Conservation (phyloP, 495 filamentous ascomycete genomes). For the Trichoderma orchidacearum region DNA sequence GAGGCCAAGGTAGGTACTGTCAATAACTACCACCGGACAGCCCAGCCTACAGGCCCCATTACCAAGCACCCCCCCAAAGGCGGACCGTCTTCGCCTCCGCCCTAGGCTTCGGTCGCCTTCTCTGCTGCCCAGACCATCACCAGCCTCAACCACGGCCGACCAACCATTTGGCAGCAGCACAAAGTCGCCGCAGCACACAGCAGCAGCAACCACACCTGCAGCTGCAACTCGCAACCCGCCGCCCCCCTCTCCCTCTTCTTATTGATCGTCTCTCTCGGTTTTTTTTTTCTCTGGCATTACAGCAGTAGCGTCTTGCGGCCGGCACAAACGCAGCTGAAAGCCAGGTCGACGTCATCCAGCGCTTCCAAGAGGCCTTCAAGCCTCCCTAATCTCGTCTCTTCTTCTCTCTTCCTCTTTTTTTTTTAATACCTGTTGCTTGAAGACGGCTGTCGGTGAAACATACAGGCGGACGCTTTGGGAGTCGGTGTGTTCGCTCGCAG, state of each 20-base stretch:
- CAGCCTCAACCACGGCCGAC: not conserved
- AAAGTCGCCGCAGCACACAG: not conserved
- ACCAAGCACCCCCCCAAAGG: not conserved
- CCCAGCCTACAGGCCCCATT: too few species aligned
- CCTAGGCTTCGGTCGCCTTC: not conserved
- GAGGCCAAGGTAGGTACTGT: too few species aligned
- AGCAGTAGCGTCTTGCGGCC: not conserved
- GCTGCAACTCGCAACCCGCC: not conserved
- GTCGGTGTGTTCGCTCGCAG: not conserved
- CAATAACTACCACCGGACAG: too few species aligned
- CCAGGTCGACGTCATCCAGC: not conserved
- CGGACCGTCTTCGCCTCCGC: not conserved
- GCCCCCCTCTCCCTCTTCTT: not conserved
- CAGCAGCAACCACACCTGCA: not conserved
- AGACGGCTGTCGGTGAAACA: not conserved
- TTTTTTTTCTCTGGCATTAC: not conserved
- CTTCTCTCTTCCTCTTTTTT: too few species aligned
- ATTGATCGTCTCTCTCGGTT: not conserved
- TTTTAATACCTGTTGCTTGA: too few species aligned
- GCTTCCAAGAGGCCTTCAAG: not conserved
- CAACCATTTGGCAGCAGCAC: not conserved
- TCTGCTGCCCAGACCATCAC: not conserved
- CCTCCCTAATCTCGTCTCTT: too few species aligned
- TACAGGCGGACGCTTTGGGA: not conserved
- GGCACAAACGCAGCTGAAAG: not conserved